Conservation (phyloP, 805 yeast genomes). For the Spathaspora passalidarum region DNA sequence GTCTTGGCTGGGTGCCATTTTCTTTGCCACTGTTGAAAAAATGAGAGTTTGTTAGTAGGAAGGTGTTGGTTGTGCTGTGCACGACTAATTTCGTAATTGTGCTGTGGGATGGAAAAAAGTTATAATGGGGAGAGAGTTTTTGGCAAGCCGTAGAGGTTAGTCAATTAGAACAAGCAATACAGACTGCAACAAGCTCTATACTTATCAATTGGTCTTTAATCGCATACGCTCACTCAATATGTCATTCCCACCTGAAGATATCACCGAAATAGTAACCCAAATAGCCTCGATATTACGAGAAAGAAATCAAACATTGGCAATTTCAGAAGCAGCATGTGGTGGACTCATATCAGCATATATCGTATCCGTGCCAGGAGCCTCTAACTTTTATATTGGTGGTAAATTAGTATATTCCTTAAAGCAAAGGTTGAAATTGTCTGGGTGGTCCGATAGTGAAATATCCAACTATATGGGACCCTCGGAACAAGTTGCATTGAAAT, state of each 20-base stretch:
- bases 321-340: constrained; percentile 89
- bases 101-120: background rate
- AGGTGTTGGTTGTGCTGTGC: background rate
- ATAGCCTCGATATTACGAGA: constrained; percentile 56
- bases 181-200: too few species aligned
- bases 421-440: constrained; percentile 70
- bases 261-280: constrained; percentile 46
- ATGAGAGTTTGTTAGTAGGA: background rate
- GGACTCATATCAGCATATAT: constrained; percentile 79
- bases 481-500: constrained; percentile 66
- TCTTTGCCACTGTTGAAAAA: constrained; percentile 7
- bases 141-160: background rate
- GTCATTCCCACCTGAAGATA: constrained; percentile 59
- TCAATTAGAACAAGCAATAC: background rate
- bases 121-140: background rate
- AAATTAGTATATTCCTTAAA: constrained; percentile 74
- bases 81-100: background rate
- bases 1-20: too few species aligned
- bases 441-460: constrained; percentile 75
- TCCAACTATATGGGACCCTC: constrained; percentile 77
- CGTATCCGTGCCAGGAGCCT: constrained; percentile 83
- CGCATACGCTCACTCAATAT: too few species aligned
- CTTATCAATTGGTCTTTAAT: too few species aligned
- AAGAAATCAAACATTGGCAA: constrained; percentile 65
- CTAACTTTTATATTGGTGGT: constrained; percentile 80